phyloP scores from a whole-genome alignment of 805 yeast genomes.

The Ogataea nakhonphanomensis region DNA sequence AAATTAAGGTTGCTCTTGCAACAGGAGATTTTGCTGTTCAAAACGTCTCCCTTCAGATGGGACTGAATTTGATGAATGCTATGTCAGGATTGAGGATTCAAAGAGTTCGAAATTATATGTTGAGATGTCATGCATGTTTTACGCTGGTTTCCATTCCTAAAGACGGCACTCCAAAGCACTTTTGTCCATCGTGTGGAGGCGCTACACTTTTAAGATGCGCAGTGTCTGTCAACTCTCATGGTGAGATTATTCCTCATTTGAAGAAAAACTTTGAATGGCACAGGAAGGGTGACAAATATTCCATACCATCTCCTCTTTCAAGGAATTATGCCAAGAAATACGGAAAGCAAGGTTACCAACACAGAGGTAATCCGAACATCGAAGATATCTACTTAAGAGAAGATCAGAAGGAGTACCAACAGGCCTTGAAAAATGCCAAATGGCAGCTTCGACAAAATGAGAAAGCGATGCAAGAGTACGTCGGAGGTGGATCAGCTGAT shows the following conservation, averaged over 20 bases:
- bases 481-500: slow-evolving; percentile 92
- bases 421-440: slow-evolving; percentile 81
- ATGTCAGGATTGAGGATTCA: slow-evolving; percentile 81
- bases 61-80: slow-evolving; percentile 79
- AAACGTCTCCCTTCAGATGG: slow-evolving; percentile 89
- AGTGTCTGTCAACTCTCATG: slow-evolving; percentile 76
- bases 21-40: slow-evolving; percentile 98
- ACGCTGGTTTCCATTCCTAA: slow-evolving; percentile 73
- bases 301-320: slow-evolving; percentile 84
- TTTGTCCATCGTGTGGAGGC: slow-evolving; percentile 96
- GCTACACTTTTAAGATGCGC: slow-evolving; percentile 86
- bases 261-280: slow-evolving; percentile 94
- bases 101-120: slow-evolving; percentile 86
- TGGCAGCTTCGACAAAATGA: slow-evolving; percentile 88
- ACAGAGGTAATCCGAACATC: slow-evolving; percentile 52
- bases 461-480: slow-evolving; percentile 80
- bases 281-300: slow-evolving; percentile 77
- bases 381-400: slow-evolving; percentile 68
- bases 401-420: slow-evolving; percentile 91
- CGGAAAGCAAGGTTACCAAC: slow-evolving; percentile 80
- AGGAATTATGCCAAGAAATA: slow-evolving; percentile 64
- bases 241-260: slow-evolving; percentile 81
- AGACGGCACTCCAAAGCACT: slow-evolving; percentile 73
- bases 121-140: slow-evolving; percentile 97
- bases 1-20: slow-evolving; percentile 77